phyloP scores from a whole-genome alignment of 257 asterid genomes.

The Paulownia fortunei region DNA sequence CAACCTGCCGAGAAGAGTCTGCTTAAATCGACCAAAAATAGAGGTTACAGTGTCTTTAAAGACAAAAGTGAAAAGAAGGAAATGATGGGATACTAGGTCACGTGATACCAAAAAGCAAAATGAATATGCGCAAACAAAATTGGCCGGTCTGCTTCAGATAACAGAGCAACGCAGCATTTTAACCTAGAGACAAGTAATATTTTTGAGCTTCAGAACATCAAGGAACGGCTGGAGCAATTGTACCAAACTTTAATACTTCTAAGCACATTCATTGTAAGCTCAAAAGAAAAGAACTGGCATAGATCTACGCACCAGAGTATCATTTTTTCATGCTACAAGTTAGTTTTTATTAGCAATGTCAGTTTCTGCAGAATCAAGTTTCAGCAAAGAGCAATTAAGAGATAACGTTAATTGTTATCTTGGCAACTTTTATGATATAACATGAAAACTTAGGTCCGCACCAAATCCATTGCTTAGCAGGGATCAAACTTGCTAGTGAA shows the following conservation, averaged over 20 bases:
- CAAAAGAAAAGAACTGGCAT: not conserved
- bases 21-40: constrained; percentile 1
- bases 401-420: not conserved
- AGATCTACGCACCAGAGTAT: not conserved
- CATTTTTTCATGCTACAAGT: not conserved
- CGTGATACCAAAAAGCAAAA: not conserved
- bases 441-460: not conserved
- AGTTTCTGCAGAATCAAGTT: not conserved
- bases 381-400: not conserved
- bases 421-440: not conserved
- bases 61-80: not conserved
- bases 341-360: not conserved
- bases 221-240: not conserved
- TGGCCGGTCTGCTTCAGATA: not conserved
- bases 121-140: not conserved
- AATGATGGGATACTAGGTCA: not conserved
- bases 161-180: not conserved
- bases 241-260: not conserved
- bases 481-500: not conserved
- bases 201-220: constrained; percentile 1
- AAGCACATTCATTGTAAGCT: not conserved
- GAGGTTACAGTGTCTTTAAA: not conserved
- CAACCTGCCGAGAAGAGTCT: constrained; percentile 51
- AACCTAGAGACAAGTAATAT: not conserved
- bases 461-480: not conserved